Percentiles rank a stretch among this genome's conserved stretches.
Evolutionary conservation across 805 yeast genomes (phyloP).

Genomic region (Candida incommunis): DNA sequence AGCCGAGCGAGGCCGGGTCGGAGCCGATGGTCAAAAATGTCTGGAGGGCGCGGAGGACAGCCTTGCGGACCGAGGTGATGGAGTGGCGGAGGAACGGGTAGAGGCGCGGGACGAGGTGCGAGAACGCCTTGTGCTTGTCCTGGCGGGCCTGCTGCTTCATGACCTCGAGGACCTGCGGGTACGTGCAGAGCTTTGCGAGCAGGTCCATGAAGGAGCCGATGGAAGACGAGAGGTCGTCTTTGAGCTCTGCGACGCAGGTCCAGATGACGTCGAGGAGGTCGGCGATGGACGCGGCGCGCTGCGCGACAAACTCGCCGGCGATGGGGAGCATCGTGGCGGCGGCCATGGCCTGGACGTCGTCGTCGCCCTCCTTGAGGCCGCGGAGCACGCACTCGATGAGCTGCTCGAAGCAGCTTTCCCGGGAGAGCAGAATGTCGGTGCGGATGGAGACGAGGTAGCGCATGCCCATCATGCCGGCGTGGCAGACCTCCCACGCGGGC

Average conservation of each 20-base stretch:
- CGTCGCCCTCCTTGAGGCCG: constrained; percentile 59
- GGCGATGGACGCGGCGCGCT: constrained; percentile 35
- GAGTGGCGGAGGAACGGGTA: constrained; percentile 92
- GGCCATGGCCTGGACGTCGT: constrained; percentile 94
- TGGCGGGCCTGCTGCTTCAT: constrained; percentile 47
- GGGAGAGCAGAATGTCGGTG: constrained; percentile 56
- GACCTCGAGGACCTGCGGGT: constrained; percentile 57
- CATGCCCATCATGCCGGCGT: constrained; percentile 92
- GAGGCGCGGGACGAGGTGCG: constrained; percentile 70
- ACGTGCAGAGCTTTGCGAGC: constrained; percentile 74
- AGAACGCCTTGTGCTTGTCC: constrained; percentile 43
- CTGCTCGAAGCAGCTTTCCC: constrained; percentile 42
- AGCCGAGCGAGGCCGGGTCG: constrained; percentile 30
- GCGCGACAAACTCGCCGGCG: constrained; percentile 68
- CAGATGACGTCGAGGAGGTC: constrained; percentile 58
- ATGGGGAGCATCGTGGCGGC: constrained; percentile 89
- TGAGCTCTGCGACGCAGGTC: constrained; percentile 70
- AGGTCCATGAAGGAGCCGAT: constrained; percentile 94
- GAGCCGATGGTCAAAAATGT: constrained; percentile 50
- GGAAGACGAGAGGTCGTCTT: constrained; percentile 88
- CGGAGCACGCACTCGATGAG: constrained; percentile 77
- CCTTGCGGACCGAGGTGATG: constrained; percentile 75
- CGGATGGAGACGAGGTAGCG: constrained; percentile 85
- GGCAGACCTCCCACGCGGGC: constrained; percentile 92
- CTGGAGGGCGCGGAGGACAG: constrained; percentile 66